These are phyloP conservation scores for Neophaeococcomyces mojaviensis DNA, from an alignment of 2,329 filamentous ascomycete species.

Conservation along the genomic window DNA sequence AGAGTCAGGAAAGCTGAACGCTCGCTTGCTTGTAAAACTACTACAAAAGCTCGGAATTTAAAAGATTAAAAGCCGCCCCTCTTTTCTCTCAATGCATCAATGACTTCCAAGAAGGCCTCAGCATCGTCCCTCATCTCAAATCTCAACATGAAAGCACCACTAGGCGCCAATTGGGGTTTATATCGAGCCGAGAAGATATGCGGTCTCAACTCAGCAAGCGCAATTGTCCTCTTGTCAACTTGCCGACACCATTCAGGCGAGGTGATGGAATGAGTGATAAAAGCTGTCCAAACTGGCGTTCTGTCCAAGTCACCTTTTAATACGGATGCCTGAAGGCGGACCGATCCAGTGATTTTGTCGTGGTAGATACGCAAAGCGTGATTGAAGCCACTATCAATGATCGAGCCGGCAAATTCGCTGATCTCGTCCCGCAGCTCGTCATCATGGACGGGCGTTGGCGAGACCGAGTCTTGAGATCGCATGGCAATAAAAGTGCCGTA, in stretches of 20 bases:
- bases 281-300: slow-evolving; percentile 56
- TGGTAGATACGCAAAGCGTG: slow-evolving; percentile 50
- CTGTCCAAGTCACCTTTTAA: slow-evolving; percentile 39
- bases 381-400: slow-evolving; percentile 44
- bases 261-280: slow-evolving; percentile 43
- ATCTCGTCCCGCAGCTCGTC: slow-evolving; percentile 43
- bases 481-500: slow-evolving; percentile 46
- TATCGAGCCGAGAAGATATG: slow-evolving; percentile 49
- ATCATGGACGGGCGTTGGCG: slow-evolving; percentile 35
- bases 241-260: slow-evolving; percentile 42
- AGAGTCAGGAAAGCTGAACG: too few relatives aligned
- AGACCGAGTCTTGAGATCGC: slow-evolving; percentile 45
- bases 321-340: slow-evolving; percentile 52
- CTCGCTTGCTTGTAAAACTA: too few relatives aligned
- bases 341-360: slow-evolving; percentile 43
- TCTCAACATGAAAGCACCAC: slow-evolving; percentile 34
- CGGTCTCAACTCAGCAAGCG: slow-evolving; percentile 45
- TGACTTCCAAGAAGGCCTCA: slow-evolving; percentile 2
- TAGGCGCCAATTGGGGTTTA: slow-evolving; percentile 29
- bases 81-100: slow-evolving; percentile 1
- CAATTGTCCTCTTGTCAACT: slow-evolving; percentile 32
- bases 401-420: slow-evolving; percentile 44
- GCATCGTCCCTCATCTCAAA: slow-evolving; percentile 25
- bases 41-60: too few relatives aligned
- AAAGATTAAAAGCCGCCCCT: background rate